phyloP scores from a whole-genome alignment of 2,329 filamentous ascomycete genomes.

The Cucurbitaria berberidis region DNA sequence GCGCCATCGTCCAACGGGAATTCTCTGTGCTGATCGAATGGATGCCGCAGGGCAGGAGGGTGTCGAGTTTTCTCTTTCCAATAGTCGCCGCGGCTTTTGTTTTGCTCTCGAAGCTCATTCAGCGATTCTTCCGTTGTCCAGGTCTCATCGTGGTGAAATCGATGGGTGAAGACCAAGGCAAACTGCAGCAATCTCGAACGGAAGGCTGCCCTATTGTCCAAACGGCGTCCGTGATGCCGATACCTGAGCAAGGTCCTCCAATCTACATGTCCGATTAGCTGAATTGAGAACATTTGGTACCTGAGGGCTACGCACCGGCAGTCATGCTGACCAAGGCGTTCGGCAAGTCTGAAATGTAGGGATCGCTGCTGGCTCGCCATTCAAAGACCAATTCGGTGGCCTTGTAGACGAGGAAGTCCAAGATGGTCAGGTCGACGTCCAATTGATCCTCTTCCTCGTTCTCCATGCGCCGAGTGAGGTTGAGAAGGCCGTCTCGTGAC shows the following conservation, averaged over 20 bases:
- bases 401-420: constrained; percentile 62
- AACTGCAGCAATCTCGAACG: constrained; percentile 59
- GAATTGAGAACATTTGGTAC: background rate
- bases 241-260: constrained; percentile 54
- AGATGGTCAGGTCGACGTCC: constrained; percentile 61
- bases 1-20: constrained; percentile 37
- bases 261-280: constrained; percentile 33
- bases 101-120: constrained; percentile 44
- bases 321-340: constrained; percentile 43
- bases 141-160: constrained; percentile 46
- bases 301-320: constrained; percentile 29
- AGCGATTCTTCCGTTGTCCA: constrained; percentile 49
- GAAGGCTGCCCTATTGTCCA: constrained; percentile 52
- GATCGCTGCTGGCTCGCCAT: constrained; percentile 37
- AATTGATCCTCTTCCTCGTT: constrained; percentile 47
- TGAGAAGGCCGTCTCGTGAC: constrained; percentile 38
- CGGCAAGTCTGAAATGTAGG: constrained; percentile 41
- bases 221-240: constrained; percentile 43
- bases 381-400: constrained; percentile 53
- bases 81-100: constrained; percentile 41
- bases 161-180: constrained; percentile 52
- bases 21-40: constrained; percentile 34
- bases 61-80: constrained; percentile 30
- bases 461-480: constrained; percentile 42
- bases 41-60: constrained; percentile 24